Conservation (phyloP, 306 rosid genomes). For the Lablab purpureus region DNA sequence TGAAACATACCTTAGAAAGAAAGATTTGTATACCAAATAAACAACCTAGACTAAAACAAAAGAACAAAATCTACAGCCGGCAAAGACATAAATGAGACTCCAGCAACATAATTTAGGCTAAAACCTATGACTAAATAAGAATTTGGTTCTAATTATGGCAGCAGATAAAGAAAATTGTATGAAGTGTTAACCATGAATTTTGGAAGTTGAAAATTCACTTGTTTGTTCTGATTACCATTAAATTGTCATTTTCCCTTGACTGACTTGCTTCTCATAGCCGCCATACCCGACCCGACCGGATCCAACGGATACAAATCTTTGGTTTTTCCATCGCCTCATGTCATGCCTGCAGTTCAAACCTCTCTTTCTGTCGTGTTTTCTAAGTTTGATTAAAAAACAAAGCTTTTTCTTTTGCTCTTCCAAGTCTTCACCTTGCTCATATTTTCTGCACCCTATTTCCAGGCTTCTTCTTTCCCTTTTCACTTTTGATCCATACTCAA, state of each 20-base stretch:
- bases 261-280: slow-evolving; percentile 8
- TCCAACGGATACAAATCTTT: not conserved
- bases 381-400: slow-evolving; percentile 30
- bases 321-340: slow-evolving; percentile 33
- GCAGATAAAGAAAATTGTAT: too few species aligned
- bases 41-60: too few species aligned
- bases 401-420: slow-evolving; percentile 30
- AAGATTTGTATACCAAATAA: too few species aligned
- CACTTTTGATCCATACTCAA: slow-evolving; percentile 12
- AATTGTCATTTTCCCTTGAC: slow-evolving; percentile 17
- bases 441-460: slow-evolving; percentile 1
- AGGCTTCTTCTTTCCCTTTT: not conserved
- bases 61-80: too few species aligned
- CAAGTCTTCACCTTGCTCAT: not conserved
- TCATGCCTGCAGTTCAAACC: slow-evolving; percentile 26
- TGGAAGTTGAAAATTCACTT: slow-evolving; percentile 14
- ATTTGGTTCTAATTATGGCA: not conserved
- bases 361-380: slow-evolving; percentile 35
- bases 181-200: too few species aligned
- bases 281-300: slow-evolving; percentile 2
- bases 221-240: not conserved
- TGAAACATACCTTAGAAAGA: too few species aligned
- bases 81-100: too few species aligned
- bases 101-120: too few species aligned
- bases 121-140: not conserved